A percentile compares a stretch with the other conserved stretches of the same genome.
Conservation (phyloP, 1,284 basidiomycete species). For the Pulveroboletus sp. region DNA sequence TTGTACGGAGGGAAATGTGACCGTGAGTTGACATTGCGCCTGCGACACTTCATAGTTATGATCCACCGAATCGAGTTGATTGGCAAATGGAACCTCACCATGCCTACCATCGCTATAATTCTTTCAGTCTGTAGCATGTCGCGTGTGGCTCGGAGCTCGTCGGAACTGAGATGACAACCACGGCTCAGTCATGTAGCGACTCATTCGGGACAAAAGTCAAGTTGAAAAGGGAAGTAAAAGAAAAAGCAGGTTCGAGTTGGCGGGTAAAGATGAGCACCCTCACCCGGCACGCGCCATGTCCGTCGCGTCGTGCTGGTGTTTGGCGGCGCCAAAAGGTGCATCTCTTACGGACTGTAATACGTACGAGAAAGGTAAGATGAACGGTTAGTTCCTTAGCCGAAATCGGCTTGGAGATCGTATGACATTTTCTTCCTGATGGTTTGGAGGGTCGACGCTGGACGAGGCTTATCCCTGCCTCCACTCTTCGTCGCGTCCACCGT, state of each 20-base stretch:
- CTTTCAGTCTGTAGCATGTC: no score
- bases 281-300: no score
- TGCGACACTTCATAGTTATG: neutral
- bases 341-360: neutral
- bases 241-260: no score
- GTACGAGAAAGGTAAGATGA: constrained; percentile 18
- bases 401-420: constrained; percentile 22
- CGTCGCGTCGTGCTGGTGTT: neutral
- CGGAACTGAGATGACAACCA: no score
- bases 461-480: neutral
- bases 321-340: neutral
- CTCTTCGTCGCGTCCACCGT: neutral
- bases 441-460: neutral
- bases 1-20: neutral
- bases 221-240: no score
- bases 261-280: no score
- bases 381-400: constrained; percentile 13
- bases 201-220: no score
- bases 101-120: neutral
- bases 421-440: constrained; percentile 14
- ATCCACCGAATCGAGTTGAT: no score
- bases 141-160: no score
- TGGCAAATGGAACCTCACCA: neutral
- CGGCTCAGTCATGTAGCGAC: no score
- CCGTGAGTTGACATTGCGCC: neutral